A percentile compares a stretch with the other conserved stretches of the same genome.
Evolutionary conservation across 331 rosid species (phyloP).

Genomic region (Malus hybrid): DNA sequence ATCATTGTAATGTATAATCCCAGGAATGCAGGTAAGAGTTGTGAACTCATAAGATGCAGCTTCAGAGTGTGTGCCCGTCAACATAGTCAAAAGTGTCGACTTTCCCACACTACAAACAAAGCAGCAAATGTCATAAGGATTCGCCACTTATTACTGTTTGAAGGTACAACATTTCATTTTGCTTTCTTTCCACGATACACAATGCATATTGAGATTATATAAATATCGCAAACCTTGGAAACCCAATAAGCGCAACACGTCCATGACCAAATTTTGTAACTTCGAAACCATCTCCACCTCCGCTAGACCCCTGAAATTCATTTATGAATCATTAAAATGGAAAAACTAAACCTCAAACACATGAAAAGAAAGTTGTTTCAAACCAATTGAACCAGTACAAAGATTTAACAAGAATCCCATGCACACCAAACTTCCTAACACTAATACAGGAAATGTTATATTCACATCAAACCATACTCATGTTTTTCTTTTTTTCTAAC

Average conservation of each 20-base stretch:
- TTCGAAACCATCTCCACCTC: slow-evolving; percentile 98
- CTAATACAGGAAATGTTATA: not conserved
- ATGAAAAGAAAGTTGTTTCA: not conserved
- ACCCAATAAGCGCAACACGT: slow-evolving; percentile 96
- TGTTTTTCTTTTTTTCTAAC: not conserved
- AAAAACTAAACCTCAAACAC: slow-evolving; percentile 1
- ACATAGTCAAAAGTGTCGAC: slow-evolving; percentile 93
- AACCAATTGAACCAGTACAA: not conserved
- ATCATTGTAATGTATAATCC: slow-evolving; percentile 90
- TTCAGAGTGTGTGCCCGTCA: slow-evolving; percentile 96
- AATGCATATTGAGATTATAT: slow-evolving; percentile 2
- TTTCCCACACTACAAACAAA: slow-evolving; percentile 79
- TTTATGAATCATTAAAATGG: slow-evolving; percentile 11
- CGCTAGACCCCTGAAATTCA: slow-evolving; percentile 81
- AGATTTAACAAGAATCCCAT: not conserved
- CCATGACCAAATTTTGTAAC: slow-evolving; percentile 98
- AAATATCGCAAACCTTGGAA: slow-evolving; percentile 68
- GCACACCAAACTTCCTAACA: not conserved
- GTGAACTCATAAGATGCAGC: slow-evolving; percentile 98
- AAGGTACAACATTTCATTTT: not conserved
- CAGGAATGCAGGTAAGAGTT: slow-evolving; percentile 96
- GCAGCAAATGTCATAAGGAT: not conserved
- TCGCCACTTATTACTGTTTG: not conserved
- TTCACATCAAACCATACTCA: not conserved
- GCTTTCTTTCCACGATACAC: not conserved